Percentiles rank a stretch among this genome's conserved stretches.
These are phyloP conservation scores for Vigna radiata DNA, from an alignment of 306 rosid genomes.

Conservation along the genomic window DNA sequence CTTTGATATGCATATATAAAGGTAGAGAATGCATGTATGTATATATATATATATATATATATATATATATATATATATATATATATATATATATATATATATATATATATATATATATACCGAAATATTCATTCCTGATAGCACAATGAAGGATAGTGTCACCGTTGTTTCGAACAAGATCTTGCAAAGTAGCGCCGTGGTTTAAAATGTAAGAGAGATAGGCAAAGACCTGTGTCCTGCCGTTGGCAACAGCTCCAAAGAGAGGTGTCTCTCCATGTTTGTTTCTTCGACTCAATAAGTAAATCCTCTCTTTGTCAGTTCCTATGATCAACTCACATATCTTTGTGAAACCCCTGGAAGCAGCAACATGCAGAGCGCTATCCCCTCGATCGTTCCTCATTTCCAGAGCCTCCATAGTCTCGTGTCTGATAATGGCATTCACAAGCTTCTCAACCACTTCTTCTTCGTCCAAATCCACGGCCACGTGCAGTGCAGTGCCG, in stretches of 20 bases:
- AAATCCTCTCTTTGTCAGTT: not conserved
- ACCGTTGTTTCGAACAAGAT: constrained; percentile 21
- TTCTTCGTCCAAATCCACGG: constrained; percentile 6
- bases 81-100: too few species aligned
- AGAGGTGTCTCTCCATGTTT: constrained; percentile 28
- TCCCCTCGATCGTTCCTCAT: not conserved
- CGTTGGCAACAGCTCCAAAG: constrained; percentile 33
- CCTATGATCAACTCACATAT: constrained; percentile 35
- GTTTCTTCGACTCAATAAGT: not conserved
- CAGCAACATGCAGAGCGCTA: constrained; percentile 42
- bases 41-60: not conserved
- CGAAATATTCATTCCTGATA: constrained; percentile 39
- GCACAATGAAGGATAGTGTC: constrained; percentile 45
- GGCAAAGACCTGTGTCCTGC: constrained; percentile 10
- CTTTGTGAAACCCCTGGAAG: constrained; percentile 20
- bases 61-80: too few species aligned
- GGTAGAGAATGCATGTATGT: too few species aligned
- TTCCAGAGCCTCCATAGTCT: not conserved
- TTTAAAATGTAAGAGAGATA: not conserved
- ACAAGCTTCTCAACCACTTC: not conserved
- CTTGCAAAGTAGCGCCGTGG: not conserved
- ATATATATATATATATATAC: not conserved
- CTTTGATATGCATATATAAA: too few species aligned
- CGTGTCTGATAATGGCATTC: not conserved
- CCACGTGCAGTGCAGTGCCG: constrained; percentile 40